A percentile compares a stretch with the other conserved stretches of the same genome.
Evolutionary conservation across 2,329 filamentous ascomycete genomes (phyloP).

Genomic region (Decorospora gaudefroyi): DNA sequence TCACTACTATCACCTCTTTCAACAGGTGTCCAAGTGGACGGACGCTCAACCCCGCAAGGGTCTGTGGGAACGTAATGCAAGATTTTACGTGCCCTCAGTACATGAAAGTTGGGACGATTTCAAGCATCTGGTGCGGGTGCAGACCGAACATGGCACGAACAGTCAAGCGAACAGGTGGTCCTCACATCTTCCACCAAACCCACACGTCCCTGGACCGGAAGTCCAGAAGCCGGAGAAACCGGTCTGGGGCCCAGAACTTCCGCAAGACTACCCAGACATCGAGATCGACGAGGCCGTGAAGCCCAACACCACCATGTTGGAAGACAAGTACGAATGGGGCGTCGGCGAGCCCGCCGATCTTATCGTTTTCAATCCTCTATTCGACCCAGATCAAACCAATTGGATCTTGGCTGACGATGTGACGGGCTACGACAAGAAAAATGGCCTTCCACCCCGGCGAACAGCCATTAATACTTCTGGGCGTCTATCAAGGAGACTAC

Average conservation of each 20-base stretch:
- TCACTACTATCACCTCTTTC: slow-evolving; percentile 81
- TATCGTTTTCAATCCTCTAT: slow-evolving; percentile 77
- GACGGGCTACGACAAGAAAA: slow-evolving; percentile 65
- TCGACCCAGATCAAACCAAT: slow-evolving; percentile 70
- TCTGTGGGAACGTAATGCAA: slow-evolving; percentile 77
- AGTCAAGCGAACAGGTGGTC: slow-evolving; percentile 53
- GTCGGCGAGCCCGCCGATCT: slow-evolving; percentile 74
- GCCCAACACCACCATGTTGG: slow-evolving; percentile 61
- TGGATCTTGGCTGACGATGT: slow-evolving; percentile 74
- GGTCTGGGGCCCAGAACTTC: slow-evolving; percentile 55
- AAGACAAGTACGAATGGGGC: slow-evolving; percentile 64
- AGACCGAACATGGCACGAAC: slow-evolving; percentile 60
- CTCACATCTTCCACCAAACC: slow-evolving; percentile 47
- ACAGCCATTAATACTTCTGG: slow-evolving; percentile 73
- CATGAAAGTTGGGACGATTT: slow-evolving; percentile 77
- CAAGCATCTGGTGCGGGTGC: slow-evolving; percentile 64
- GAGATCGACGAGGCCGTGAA: slow-evolving; percentile 59
- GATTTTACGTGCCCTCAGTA: slow-evolving; percentile 74
- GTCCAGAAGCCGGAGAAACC: slow-evolving; percentile 51
- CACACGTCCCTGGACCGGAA: slow-evolving; percentile 50
- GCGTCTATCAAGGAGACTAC: slow-evolving; percentile 67
- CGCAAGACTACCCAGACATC: slow-evolving; percentile 51
- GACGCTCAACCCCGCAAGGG: slow-evolving; percentile 68
- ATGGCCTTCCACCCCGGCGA: slow-evolving; percentile 66
- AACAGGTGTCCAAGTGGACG: slow-evolving; percentile 68